Conservation (phyloP, 225 moss, liverwort and hornwort species). For the Thuidium tamariscinum region DNA sequence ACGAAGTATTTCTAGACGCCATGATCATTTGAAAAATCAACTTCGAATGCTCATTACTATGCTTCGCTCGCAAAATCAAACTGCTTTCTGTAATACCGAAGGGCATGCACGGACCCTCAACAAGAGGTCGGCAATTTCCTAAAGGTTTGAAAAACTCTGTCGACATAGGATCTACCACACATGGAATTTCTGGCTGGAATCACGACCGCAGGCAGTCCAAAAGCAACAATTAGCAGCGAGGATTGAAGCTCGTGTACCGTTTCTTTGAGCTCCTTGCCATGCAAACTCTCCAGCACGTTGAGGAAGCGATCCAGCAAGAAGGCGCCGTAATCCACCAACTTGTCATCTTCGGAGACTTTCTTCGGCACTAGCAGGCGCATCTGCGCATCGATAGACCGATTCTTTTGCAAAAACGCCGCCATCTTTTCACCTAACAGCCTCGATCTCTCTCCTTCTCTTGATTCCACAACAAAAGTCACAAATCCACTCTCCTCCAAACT, state of each 20-base stretch:
- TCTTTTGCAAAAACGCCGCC: slow-evolving; percentile 19
- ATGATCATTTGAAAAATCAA: neutral
- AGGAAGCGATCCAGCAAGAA: slow-evolving; percentile 45
- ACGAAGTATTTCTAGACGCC: neutral
- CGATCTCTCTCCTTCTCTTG: neutral
- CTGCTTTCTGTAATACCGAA: neutral
- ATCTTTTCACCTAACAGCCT: neutral
- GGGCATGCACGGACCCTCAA: neutral
- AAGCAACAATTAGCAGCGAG: neutral
- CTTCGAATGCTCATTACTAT: neutral
- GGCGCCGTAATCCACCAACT: slow-evolving; percentile 36
- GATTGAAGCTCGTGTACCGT: slow-evolving; percentile 5
- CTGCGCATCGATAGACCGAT: slow-evolving; percentile 43
- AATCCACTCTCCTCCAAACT: neutral
- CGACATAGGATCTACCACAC: neutral
- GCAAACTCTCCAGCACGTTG: slow-evolving; percentile 30
- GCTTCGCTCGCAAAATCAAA: neutral
- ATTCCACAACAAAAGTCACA: neutral
- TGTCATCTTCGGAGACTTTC: slow-evolving; percentile 37
- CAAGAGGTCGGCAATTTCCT: neutral
- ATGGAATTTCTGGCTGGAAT: neutral
- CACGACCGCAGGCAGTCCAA: neutral
- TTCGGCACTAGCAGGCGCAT: slow-evolving; percentile 55
- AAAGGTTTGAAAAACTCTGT: neutral
- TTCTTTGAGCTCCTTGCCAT: slow-evolving; percentile 36